These are phyloP conservation scores for Scortechinia acanthostroma DNA, from an alignment of 2,329 filamentous ascomycete genomes.

Conservation along the genomic window DNA sequence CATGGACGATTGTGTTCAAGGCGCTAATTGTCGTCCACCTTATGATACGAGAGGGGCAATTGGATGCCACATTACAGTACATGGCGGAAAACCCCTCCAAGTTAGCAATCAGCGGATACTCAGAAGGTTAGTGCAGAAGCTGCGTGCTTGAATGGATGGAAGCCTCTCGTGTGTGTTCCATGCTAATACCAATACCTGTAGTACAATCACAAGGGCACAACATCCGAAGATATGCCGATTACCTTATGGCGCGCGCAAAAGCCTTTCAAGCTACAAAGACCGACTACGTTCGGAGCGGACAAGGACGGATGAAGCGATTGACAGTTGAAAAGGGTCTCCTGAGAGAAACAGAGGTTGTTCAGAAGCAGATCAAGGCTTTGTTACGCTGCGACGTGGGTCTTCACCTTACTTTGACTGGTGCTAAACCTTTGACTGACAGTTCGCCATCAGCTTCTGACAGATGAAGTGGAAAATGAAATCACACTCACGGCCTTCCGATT, in stretches of 20 bases:
- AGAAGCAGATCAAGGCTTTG: slow-evolving; percentile 55
- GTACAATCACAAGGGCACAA: slow-evolving; percentile 63
- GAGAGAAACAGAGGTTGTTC: slow-evolving; percentile 60
- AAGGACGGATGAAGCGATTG: slow-evolving; percentile 53
- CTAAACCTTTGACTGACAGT: slow-evolving; percentile 4
- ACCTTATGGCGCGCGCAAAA: slow-evolving; percentile 51
- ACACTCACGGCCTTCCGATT: slow-evolving; percentile 58
- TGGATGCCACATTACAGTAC: slow-evolving; percentile 55
- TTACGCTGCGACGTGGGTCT: slow-evolving; percentile 52
- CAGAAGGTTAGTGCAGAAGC: slow-evolving; percentile 41
- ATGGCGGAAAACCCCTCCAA: slow-evolving; percentile 53
- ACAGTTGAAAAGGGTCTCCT: slow-evolving; percentile 60
- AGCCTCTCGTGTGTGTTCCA: no score
- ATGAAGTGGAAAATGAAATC: slow-evolving; percentile 65
- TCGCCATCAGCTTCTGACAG: slow-evolving; percentile 45
- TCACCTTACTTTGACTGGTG: not conserved
- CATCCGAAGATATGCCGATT: slow-evolving; percentile 59
- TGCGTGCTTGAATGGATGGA: not conserved
- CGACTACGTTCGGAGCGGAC: slow-evolving; percentile 57
- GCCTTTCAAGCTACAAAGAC: slow-evolving; percentile 53
- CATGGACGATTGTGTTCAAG: slow-evolving; percentile 65
- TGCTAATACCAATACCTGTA: no score
- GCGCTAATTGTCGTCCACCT: slow-evolving; percentile 64
- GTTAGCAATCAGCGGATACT: slow-evolving; percentile 60
- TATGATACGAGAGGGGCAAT: slow-evolving; percentile 64